phyloP scores from a whole-genome alignment of 176 grass and related monocot genomes.

The Oryza officinalis region DNA sequence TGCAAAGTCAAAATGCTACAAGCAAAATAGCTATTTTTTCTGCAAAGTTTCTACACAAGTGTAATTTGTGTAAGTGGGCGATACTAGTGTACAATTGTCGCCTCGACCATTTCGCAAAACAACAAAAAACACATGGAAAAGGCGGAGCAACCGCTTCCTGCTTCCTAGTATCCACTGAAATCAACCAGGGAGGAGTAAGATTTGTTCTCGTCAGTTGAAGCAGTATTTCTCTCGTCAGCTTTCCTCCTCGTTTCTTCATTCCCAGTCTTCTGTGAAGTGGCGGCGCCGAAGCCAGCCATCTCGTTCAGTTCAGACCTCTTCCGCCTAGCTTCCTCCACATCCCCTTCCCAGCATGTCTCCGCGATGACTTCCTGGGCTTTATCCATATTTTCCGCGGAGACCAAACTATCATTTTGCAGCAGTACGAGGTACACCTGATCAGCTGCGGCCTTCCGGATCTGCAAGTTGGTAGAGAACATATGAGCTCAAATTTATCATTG shows the following conservation, averaged over 20 bases:
- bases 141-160: not conserved
- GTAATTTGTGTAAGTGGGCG: not conserved
- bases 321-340: conserved; percentile 57
- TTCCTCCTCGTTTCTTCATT: conserved; percentile 36
- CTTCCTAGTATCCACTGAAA: conserved; percentile 75
- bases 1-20: not conserved
- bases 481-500: not conserved
- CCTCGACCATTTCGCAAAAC: not conserved
- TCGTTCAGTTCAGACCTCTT: conserved; percentile 59
- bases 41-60: not conserved
- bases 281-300: conserved; percentile 51
- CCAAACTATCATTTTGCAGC: conserved; percentile 62
- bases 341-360: conserved; percentile 92
- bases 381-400: conserved; percentile 51
- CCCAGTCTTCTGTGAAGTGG: conserved; percentile 13
- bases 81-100: not conserved
- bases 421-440: conserved; percentile 93
- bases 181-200: conserved; percentile 91
- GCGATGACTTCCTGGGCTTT: conserved; percentile 67
- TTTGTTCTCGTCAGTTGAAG: conserved; percentile 69
- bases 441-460: conserved; percentile 86
- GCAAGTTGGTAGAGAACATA: conserved; percentile 10
- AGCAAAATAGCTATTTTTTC: not conserved
- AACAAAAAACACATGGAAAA: not conserved
- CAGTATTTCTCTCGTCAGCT: not conserved